phyloP scores from a whole-genome alignment of 2,329 filamentous ascomycete species.

The Fusarium austroafricanum region DNA sequence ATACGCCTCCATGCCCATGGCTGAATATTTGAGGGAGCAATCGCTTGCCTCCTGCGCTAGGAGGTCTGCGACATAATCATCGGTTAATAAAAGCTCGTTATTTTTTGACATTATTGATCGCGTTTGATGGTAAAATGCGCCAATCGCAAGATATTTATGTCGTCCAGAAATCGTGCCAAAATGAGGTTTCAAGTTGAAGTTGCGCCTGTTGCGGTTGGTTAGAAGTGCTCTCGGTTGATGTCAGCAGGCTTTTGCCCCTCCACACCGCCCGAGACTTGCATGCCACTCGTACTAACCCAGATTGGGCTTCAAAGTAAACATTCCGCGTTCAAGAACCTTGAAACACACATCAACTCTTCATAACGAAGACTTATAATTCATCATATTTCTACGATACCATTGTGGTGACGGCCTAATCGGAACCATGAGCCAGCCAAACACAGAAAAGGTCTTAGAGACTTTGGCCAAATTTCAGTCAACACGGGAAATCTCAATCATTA shows the following conservation, averaged over 20 bases:
- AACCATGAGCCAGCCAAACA: conserved; percentile 49
- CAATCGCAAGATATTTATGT: background rate
- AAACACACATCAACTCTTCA: background rate
- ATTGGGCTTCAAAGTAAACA: conserved; percentile 56
- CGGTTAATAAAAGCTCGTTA: conserved; percentile 69
- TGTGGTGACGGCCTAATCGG: accelerated
- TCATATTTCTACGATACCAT: background rate
- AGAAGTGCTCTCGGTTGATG: conserved; percentile 22
- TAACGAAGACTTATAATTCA: background rate
- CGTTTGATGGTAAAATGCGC: background rate
- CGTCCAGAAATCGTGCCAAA: conserved; percentile 10
- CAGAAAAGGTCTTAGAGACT: conserved; percentile 58
- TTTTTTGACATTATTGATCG: conserved; percentile 54
- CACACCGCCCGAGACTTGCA: conserved; percentile 35
- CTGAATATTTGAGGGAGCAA: conserved; percentile 78
- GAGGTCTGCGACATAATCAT: conserved; percentile 84
- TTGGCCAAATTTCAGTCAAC: conserved; percentile 66
- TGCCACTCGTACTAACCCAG: conserved; percentile 39
- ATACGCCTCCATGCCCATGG: conserved; percentile 78
- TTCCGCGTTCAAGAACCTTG: conserved; percentile 13
- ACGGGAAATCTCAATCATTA: conserved; percentile 78
- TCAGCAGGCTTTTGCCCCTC: conserved; percentile 32
- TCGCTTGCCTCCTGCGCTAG: conserved; percentile 83
- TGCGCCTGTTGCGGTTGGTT: background rate
- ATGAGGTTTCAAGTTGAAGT: conserved; percentile 13